These are phyloP conservation scores for Aspergillus neoniger DNA, from an alignment of 2,329 filamentous ascomycete genomes.

Conservation along the genomic window DNA sequence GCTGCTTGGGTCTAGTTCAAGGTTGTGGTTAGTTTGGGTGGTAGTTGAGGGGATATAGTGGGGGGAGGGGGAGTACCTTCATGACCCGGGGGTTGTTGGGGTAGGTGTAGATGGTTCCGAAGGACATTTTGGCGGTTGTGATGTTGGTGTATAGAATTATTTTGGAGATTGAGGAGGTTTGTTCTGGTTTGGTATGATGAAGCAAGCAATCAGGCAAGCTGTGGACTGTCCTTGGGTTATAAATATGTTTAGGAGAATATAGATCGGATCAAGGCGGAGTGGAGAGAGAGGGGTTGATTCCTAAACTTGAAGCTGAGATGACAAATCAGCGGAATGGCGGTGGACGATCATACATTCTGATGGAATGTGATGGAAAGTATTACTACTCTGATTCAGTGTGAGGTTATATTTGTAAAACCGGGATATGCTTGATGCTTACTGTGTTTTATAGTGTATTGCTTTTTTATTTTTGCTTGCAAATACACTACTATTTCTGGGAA, in stretches of 20 bases:
- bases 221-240: too few species aligned
- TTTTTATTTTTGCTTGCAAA: too few species aligned
- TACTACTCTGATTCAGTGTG: too few species aligned
- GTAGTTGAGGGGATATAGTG: too few species aligned
- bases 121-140: constrained; percentile 18
- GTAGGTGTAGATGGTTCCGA: constrained; percentile 25
- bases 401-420: too few species aligned
- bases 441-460: not conserved
- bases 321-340: constrained; percentile 2
- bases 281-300: not conserved
- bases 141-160: not conserved
- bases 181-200: not conserved
- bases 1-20: constrained; percentile 32
- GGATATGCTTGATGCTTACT: not conserved
- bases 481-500: too few species aligned
- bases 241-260: not conserved
- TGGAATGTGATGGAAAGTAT: not conserved
- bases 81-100: constrained; percentile 25
- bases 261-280: not conserved
- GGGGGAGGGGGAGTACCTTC: constrained; percentile 18
- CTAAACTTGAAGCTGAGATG: not conserved
- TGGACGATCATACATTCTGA: not conserved
- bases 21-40: not conserved
- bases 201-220: too few species aligned
- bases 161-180: not conserved